phyloP scores from a whole-genome alignment of 1,284 basidiomycete genomes.

The Albatrellus sp. region DNA sequence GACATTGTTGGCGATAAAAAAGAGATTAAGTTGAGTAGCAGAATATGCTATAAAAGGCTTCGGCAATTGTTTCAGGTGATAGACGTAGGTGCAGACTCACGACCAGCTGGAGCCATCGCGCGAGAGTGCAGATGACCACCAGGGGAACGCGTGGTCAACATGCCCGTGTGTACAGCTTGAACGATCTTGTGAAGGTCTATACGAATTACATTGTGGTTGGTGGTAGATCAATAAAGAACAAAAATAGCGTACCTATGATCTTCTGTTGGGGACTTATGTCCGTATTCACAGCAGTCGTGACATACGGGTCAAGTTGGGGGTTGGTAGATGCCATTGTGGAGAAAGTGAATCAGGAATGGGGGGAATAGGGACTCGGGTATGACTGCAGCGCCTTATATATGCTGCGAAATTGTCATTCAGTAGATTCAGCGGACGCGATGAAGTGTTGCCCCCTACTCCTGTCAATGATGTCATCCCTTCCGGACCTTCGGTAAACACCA shows the following conservation, averaged over 20 bases:
- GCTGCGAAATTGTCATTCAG: not conserved
- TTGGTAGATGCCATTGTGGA: conserved; percentile 17
- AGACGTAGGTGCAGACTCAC: conserved; percentile 28
- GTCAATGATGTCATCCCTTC: too few species aligned
- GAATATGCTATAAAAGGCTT: conserved; percentile 27
- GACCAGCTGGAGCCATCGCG: conserved; percentile 66
- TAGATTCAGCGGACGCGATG: not conserved
- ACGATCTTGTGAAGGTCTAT: conserved; percentile 51
- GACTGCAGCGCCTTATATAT: not conserved
- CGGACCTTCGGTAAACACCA: too few species aligned
- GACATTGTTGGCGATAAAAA: conserved; percentile 70
- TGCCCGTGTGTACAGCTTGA: conserved; percentile 51
- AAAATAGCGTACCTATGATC: conserved; percentile 33
- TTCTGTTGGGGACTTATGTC: conserved; percentile 48
- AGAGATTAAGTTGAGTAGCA: conserved; percentile 38
- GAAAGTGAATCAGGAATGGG: not conserved
- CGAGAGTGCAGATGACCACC: conserved; percentile 71
- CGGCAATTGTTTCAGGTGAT: not conserved
- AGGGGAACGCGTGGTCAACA: conserved; percentile 73
- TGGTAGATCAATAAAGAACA: not conserved
- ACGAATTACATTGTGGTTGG: not conserved
- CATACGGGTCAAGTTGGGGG: conserved; percentile 53
- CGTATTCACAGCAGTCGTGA: conserved; percentile 42
- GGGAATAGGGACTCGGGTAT: not conserved
- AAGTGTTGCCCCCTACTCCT: too few species aligned